A percentile compares a stretch with the other conserved stretches of the same genome.
These are phyloP conservation scores for Gymnopus androsaceus DNA, from an alignment of 1,284 basidiomycete species.

Conservation along the genomic window DNA sequence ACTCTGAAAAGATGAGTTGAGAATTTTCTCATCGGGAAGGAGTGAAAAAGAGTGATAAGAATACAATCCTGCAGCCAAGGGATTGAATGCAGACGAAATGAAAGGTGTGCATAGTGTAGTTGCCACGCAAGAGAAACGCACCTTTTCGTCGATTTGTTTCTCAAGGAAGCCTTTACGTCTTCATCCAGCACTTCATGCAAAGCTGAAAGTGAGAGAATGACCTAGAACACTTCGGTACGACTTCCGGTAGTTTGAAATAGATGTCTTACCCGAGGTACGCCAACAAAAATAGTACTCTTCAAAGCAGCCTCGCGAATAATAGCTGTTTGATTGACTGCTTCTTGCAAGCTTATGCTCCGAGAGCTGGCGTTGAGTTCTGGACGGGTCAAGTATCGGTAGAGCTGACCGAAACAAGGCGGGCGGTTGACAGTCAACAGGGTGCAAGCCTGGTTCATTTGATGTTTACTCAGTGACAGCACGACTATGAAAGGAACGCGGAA, in stretches of 20 bases:
- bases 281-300: slow-evolving; percentile 92
- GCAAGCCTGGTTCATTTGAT: slow-evolving; percentile 69
- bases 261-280: slow-evolving; percentile 79
- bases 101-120: background rate
- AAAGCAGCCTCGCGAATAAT: slow-evolving; percentile 92
- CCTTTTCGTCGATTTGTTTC: slow-evolving; percentile 64
- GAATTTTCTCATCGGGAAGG: slow-evolving; percentile 14
- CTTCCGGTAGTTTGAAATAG: slow-evolving; percentile 12
- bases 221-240: slow-evolving; percentile 45
- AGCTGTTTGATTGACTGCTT: slow-evolving; percentile 70
- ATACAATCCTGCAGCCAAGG: background rate
- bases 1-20: slow-evolving; percentile 43
- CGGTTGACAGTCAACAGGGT: slow-evolving; percentile 83
- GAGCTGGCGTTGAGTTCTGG: slow-evolving; percentile 46
- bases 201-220: slow-evolving; percentile 81
- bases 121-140: slow-evolving; percentile 35
- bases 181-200: slow-evolving; percentile 75
- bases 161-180: slow-evolving; percentile 73
- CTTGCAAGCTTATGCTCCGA: slow-evolving; percentile 44
- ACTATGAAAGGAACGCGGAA: slow-evolving; percentile 19
- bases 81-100: background rate
- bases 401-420: slow-evolving; percentile 74
- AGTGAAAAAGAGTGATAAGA: background rate
- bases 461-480: slow-evolving; percentile 16
- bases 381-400: slow-evolving; percentile 78